Percentiles rank a stretch among this genome's conserved stretches.
These are phyloP conservation scores for Arachnomyces sp. DNA, from an alignment of 2,329 filamentous ascomycete species.

Conservation along the genomic window DNA sequence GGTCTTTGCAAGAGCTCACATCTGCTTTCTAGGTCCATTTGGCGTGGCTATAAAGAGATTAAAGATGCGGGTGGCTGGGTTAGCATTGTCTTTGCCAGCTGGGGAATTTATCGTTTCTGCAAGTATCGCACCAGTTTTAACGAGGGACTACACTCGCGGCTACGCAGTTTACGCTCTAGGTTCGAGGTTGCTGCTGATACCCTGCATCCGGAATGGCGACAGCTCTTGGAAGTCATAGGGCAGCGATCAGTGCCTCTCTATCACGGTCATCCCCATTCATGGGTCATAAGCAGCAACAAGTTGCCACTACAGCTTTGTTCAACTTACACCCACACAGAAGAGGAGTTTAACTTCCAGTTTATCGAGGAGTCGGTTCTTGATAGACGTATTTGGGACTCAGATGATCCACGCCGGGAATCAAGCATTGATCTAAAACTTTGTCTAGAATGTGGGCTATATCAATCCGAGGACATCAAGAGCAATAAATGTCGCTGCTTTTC, in stretches of 20 bases:
- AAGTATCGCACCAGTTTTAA: constrained; percentile 51
- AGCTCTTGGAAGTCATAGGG: constrained; percentile 27
- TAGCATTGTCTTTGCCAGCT: constrained; percentile 48
- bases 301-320: constrained; percentile 10
- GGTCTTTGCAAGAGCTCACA: background rate
- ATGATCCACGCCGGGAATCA: constrained; percentile 41
- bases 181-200: constrained; percentile 49
- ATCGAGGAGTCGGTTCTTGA: constrained; percentile 43
- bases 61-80: constrained; percentile 50
- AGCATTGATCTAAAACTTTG: constrained; percentile 31
- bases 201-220: constrained; percentile 46
- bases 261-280: constrained; percentile 19
- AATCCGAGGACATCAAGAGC: constrained; percentile 41
- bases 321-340: constrained; percentile 17
- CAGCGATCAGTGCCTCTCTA: constrained; percentile 13
- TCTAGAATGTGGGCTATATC: constrained; percentile 38
- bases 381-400: constrained; percentile 39
- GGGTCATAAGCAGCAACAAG: constrained; percentile 14
- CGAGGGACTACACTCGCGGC: constrained; percentile 41
- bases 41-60: constrained; percentile 53
- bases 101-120: constrained; percentile 52
- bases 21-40: constrained; percentile 38
- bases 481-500: constrained; percentile 49
- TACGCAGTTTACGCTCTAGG: constrained; percentile 38
- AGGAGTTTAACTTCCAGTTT: constrained; percentile 17